Conservation (phyloP, 2,329 filamentous ascomycete genomes). For the Fusarium sp. region DNA sequence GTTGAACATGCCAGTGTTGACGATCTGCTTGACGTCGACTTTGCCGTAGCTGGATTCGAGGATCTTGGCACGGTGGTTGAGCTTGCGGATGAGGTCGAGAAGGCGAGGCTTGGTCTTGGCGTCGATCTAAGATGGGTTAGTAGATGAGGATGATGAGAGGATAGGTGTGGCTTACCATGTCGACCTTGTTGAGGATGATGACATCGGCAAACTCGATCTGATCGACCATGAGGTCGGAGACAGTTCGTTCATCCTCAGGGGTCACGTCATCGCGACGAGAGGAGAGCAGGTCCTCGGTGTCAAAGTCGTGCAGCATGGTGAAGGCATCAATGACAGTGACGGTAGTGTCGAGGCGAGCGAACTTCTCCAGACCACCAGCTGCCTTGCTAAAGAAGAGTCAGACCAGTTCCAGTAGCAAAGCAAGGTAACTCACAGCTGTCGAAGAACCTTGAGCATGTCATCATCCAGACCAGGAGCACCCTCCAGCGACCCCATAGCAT, state of each 20-base stretch:
- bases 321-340: constrained; percentile 81
- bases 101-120: constrained; percentile 60
- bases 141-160: background rate
- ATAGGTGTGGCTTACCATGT: constrained; percentile 60
- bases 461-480: constrained; percentile 49
- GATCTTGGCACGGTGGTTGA: constrained; percentile 76
- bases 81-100: constrained; percentile 64
- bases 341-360: constrained; percentile 76
- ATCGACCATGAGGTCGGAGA: constrained; percentile 81
- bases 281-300: constrained; percentile 75
- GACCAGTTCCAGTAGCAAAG: fast-evolving
- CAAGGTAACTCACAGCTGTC: constrained; percentile 47
- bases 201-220: constrained; percentile 84
- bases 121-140: constrained; percentile 47
- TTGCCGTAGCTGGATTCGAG: constrained; percentile 70
- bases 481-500: constrained; percentile 47
- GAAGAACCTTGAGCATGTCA: constrained; percentile 50
- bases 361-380: constrained; percentile 72
- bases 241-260: constrained; percentile 77
- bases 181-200: constrained; percentile 77
- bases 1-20: constrained; percentile 74
- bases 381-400: constrained; percentile 52
- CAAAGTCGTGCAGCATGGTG: constrained; percentile 78
- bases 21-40: constrained; percentile 71
- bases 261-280: constrained; percentile 72